A percentile compares a stretch with the other conserved stretches of the same genome.
Conservation (phyloP, 345 rosid species). For the Syzygium aromaticum region DNA sequence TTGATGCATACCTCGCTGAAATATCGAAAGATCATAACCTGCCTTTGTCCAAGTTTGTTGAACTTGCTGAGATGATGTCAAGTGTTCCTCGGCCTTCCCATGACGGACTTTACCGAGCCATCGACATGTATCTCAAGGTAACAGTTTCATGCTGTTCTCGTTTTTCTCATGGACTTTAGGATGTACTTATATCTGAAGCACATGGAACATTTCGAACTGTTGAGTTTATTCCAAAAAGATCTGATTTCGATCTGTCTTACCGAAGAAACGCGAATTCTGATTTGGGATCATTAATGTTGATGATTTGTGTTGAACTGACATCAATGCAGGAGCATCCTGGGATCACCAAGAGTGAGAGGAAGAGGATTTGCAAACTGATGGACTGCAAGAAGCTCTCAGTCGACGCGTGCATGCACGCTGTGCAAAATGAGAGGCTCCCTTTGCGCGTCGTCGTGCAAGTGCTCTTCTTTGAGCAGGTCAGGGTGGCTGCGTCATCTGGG, state of each 20-base stretch:
- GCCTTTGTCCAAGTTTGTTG: slow-evolving; percentile 41
- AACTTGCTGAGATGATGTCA: slow-evolving; percentile 60
- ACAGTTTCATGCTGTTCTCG: neutral
- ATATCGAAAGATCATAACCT: slow-evolving; percentile 65
- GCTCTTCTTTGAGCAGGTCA: slow-evolving; percentile 77
- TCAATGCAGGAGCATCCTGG: slow-evolving; percentile 57
- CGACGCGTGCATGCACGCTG: slow-evolving; percentile 79
- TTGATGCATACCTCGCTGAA: slow-evolving; percentile 74
- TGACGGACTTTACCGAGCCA: slow-evolving; percentile 77
- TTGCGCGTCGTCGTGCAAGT: slow-evolving; percentile 72
- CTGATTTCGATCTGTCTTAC: neutral
- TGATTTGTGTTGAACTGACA: neutral
- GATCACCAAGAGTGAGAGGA: slow-evolving; percentile 73
- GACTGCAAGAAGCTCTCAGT: slow-evolving; percentile 81
- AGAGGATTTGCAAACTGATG: slow-evolving; percentile 78
- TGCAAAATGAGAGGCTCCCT: slow-evolving; percentile 81
- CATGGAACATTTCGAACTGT: neutral
- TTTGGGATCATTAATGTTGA: neutral
- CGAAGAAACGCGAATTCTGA: neutral
- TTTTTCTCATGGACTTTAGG: neutral
- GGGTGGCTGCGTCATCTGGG: slow-evolving; percentile 65
- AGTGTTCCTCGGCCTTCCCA: slow-evolving; percentile 64
- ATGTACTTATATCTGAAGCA: neutral
- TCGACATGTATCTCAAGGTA: slow-evolving; percentile 80
- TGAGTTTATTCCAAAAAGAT: neutral